Evolutionary conservation across 306 rosid species (phyloP).

Genomic region (Citrullus amarus): DNA sequence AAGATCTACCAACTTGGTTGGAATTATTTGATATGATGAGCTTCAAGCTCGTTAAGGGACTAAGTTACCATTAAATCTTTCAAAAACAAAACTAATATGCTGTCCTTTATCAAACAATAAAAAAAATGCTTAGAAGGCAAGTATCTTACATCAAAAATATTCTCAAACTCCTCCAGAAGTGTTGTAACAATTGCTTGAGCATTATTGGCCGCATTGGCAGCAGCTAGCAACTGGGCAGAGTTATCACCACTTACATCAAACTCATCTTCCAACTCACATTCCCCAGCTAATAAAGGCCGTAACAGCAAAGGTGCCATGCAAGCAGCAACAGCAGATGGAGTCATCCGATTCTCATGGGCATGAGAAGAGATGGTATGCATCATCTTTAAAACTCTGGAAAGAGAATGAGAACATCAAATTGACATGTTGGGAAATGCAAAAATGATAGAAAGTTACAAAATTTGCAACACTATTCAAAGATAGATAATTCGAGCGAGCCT

Average conservation of each 20-base stretch:
- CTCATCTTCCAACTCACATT: slow-evolving; percentile 93
- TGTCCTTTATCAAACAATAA: slow-evolving; percentile 10
- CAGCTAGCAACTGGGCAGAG: slow-evolving; percentile 97
- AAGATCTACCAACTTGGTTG: neutral
- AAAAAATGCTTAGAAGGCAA: slow-evolving; percentile 8
- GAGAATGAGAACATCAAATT: slow-evolving; percentile 2
- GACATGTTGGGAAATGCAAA: neutral
- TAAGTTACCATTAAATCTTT: neutral
- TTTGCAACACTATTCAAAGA: neutral
- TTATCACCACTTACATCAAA: slow-evolving; percentile 79
- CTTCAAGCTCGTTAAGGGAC: neutral
- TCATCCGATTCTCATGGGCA: slow-evolving; percentile 85
- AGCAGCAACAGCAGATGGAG: slow-evolving; percentile 96
- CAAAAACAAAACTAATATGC: neutral
- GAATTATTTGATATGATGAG: neutral
- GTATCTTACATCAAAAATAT: slow-evolving; percentile 75
- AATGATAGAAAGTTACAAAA: neutral
- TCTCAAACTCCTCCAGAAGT: slow-evolving; percentile 88
- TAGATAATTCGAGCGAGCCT: neutral
- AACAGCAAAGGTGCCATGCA: slow-evolving; percentile 99
- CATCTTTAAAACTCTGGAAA: slow-evolving; percentile 84
- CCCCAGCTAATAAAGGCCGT: slow-evolving; percentile 90
- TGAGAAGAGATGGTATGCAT: slow-evolving; percentile 81
- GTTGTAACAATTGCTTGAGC: slow-evolving; percentile 90
- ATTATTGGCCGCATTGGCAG: slow-evolving; percentile 96